These are phyloP conservation scores for Daucus carota DNA, from an alignment of 129 eudicot genomes.

Conservation along the genomic window DNA sequence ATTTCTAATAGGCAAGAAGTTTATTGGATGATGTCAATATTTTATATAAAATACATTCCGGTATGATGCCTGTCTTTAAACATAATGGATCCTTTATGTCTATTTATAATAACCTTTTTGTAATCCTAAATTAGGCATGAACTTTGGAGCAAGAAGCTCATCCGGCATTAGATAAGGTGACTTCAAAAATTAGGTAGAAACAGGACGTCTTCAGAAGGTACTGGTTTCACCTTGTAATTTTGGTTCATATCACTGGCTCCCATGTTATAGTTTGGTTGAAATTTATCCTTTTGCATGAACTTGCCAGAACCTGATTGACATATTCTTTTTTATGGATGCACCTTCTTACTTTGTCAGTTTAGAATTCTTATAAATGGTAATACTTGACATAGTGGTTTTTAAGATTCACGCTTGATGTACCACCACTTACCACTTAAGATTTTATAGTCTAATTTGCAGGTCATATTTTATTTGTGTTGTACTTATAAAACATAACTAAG, in stretches of 20 bases:
- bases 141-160: slow-evolving; percentile 91
- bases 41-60: not conserved
- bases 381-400: not conserved
- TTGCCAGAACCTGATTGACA: not conserved
- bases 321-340: not conserved
- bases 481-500: not conserved
- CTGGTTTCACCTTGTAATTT: slow-evolving; percentile 2
- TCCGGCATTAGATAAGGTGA: slow-evolving; percentile 88
- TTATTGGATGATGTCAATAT: not conserved
- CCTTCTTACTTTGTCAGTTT: not conserved
- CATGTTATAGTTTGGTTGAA: not conserved
- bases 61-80: not conserved
- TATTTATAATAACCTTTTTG: not conserved
- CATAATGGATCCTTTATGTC: not conserved
- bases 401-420: not conserved
- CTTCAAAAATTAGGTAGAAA: slow-evolving; percentile 82
- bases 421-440: not conserved
- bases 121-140: slow-evolving; percentile 47
- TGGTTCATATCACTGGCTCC: not conserved
- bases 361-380: not conserved
- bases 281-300: not conserved
- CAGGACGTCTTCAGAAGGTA: slow-evolving; percentile 93
- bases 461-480: not conserved
- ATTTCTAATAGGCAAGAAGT: not conserved
- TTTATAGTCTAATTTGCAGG: not conserved